phyloP scores from a whole-genome alignment of 257 asterid species.

The Solanum lycopersicoides region DNA sequence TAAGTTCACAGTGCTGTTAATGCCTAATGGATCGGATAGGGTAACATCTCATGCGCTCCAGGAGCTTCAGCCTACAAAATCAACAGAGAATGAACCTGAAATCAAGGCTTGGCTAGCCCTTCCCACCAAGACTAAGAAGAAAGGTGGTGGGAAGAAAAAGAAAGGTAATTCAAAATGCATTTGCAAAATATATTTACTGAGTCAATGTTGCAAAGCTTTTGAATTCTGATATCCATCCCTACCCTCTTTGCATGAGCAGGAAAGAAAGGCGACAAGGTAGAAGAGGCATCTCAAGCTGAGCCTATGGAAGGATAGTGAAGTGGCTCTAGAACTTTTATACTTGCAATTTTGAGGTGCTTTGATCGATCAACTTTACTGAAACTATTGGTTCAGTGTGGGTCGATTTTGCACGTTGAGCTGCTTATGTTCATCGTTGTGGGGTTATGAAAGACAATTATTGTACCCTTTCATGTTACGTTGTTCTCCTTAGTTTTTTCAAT shows the following conservation, averaged over 20 bases:
- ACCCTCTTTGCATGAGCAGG: constrained; percentile 20
- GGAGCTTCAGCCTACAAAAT: constrained; percentile 63
- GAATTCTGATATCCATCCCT: background rate
- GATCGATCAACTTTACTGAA: background rate
- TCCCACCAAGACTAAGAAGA: constrained; percentile 70
- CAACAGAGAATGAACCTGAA: constrained; percentile 62
- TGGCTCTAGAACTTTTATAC: constrained; percentile 8
- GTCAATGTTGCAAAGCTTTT: background rate
- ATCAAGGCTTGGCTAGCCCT: constrained; percentile 77
- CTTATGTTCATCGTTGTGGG: constrained; percentile 2
- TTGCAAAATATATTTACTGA: background rate
- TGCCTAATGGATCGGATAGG: constrained; percentile 95
- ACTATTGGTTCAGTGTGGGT: background rate
- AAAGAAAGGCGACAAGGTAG: constrained; percentile 59
- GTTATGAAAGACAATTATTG: background rate
- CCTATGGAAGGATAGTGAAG: constrained; percentile 25
- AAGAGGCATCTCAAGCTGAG: constrained; percentile 32
- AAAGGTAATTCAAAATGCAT: constrained; percentile 39
- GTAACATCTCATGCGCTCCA: constrained; percentile 79
- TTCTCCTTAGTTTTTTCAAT: background rate
- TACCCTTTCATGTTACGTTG: background rate
- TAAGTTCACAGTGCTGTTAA: constrained; percentile 77
- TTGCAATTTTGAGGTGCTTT: background rate
- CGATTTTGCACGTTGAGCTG: background rate
- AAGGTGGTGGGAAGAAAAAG: constrained; percentile 96